These are phyloP conservation scores for Akanthomyces muscarius DNA, from an alignment of 2,329 filamentous ascomycete genomes.

Conservation along the genomic window DNA sequence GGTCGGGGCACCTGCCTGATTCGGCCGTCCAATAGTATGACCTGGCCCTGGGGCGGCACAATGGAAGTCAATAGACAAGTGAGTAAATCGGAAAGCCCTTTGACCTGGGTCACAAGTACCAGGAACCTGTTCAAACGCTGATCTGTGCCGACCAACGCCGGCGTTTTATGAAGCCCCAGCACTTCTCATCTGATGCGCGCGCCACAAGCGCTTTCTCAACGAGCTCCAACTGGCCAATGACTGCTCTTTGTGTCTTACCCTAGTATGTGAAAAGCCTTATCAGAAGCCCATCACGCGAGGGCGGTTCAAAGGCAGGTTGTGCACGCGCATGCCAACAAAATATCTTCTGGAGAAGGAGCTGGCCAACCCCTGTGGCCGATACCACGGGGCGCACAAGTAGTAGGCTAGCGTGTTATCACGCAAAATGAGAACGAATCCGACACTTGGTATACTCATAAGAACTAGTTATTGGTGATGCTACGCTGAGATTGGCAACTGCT, in stretches of 20 bases:
- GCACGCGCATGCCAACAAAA: too few relatives aligned
- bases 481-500: slow-evolving; percentile 1
- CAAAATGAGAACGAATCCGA: background rate
- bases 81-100: background rate
- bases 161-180: background rate
- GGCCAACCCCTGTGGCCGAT: background rate
- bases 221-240: background rate
- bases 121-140: background rate
- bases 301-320: background rate
- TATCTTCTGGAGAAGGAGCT: too few relatives aligned
- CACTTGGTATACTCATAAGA: background rate
- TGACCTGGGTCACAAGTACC: background rate
- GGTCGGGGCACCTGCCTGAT: background rate
- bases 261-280: too few relatives aligned
- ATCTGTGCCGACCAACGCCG: background rate
- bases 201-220: background rate
- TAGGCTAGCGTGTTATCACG: background rate
- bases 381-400: background rate
- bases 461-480: background rate
- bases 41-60: background rate
- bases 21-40: background rate
- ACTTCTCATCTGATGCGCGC: background rate
- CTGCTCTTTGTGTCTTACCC: background rate
- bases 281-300: background rate
- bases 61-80: background rate